Evolutionary conservation across 345 rosid genomes (phyloP), one percentile per base, ranked within the genome.

Genomic region (Linum lewisii): DNA sequence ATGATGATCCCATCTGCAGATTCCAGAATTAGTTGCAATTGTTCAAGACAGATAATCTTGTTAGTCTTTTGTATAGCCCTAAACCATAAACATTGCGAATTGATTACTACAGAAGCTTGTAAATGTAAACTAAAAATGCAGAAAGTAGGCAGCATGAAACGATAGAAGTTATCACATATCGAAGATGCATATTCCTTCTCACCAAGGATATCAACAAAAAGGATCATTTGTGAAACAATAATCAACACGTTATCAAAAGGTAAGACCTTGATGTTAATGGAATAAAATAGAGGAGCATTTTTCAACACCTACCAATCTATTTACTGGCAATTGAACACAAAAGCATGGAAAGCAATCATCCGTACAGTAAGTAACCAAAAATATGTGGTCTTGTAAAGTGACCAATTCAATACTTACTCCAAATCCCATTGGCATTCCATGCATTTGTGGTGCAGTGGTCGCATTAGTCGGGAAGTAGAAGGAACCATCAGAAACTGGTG

Each of bases 401-500:
- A 29, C 7, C 5, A 29, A 1, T 65, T 34, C 45, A 29, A 52
- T 51, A 75, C 83, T 84, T 74, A 87, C 99, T 61, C 88, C 97
- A 60, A 81, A 77, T 37, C 82, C 84, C 68, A 75, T 72, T 47
- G 85, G 85, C 88, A 91, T 67, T 63, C 82, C 79, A 61, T 71
- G 96, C 82, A 90, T 71, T 66, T 82, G 97, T 37, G 79, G 81
- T 56, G 71, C 73, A 54, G 78, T 73, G 56, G 81, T 64, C 52
- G 70, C 56, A 56, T 66, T 75, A 45, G 85, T 57, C 24, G 82
- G 80, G 73, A 66, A 83, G 77, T 86, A 89, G 73, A 79, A 79
- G 57, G 91, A 79, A 58, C 71, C 71, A 69, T 89, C 90, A 20
- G 86, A n/a, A 4, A 78, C 65, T 21, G 92, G 87, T 54, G 97